A percentile compares a stretch with the other conserved stretches of the same genome.
Conservation (phyloP, 441 rosid genomes). For the Syzygium syzygioides region DNA sequence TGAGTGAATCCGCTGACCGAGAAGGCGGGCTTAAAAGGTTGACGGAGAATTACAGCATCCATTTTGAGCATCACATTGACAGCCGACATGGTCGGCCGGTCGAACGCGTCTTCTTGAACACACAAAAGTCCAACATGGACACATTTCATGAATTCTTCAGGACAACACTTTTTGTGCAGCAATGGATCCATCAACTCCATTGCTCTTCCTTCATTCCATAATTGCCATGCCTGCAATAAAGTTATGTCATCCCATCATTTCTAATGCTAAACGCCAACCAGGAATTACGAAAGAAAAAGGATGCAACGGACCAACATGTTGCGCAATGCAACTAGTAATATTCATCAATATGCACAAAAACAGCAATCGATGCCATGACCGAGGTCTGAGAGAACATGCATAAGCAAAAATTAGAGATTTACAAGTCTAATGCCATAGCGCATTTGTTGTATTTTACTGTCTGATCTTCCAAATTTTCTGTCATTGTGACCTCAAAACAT, state of each 20-base stretch:
- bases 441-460: neutral
- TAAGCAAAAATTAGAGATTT: neutral
- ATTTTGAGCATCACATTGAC: neutral
- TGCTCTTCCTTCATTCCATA: neutral
- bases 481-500: neutral
- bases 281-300: neutral
- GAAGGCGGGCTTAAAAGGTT: neutral
- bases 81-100: neutral
- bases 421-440: neutral
- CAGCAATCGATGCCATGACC: neutral
- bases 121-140: neutral
- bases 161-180: neutral
- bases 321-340: neutral
- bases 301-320: neutral
- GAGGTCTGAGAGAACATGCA: neutral
- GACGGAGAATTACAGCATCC: neutral
- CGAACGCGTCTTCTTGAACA: neutral
- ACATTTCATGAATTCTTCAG: neutral
- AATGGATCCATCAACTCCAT: neutral
- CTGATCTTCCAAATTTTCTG: neutral
- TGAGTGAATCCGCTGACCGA: neutral
- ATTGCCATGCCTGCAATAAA: neutral
- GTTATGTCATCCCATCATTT: neutral
- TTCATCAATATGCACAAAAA: neutral
- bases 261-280: neutral